Evolutionary conservation across 2,329 filamentous ascomycete species (phyloP).

Genomic region (Talaromyces verruculosus): DNA sequence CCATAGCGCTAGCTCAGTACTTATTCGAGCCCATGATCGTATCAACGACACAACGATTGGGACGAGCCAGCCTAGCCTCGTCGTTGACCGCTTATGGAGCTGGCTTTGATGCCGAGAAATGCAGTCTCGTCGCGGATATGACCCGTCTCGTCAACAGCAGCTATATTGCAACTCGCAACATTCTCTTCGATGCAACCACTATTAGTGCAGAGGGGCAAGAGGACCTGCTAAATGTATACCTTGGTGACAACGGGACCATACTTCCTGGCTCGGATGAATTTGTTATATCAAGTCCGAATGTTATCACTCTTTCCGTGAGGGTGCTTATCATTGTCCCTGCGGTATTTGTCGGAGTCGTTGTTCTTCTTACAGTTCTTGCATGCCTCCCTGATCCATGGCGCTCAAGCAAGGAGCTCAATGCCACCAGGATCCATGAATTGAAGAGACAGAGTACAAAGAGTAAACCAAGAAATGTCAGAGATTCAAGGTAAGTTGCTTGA

Average conservation of each 20-base stretch:
- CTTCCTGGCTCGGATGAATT: slow-evolving; percentile 4
- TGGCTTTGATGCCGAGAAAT: background rate
- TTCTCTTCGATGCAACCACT: slow-evolving; percentile 7
- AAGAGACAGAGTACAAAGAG: background rate
- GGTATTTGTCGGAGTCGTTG: background rate
- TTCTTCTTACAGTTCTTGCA: background rate
- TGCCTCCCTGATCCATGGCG: slow-evolving; percentile 12
- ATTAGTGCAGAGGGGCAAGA: background rate
- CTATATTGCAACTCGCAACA: slow-evolving; percentile 16
- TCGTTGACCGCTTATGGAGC: background rate
- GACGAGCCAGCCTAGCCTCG: slow-evolving; percentile 5
- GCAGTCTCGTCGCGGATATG: background rate
- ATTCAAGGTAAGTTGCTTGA: background rate
- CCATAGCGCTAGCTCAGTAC: background rate
- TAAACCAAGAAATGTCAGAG: background rate
- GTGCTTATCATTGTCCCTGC: slow-evolving; percentile 11
- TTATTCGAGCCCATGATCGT: background rate
- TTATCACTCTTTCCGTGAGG: slow-evolving; percentile 11
- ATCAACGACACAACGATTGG: background rate
- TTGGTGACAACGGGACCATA: background rate
- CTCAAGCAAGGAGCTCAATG: slow-evolving; percentile 6
- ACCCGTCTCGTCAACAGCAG: slow-evolving; percentile 7
- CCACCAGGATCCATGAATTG: background rate
- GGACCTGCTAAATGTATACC: background rate
- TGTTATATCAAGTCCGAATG: slow-evolving; percentile 11